phyloP scores from a whole-genome alignment of 306 rosid species.

The Lupinus albus region DNA sequence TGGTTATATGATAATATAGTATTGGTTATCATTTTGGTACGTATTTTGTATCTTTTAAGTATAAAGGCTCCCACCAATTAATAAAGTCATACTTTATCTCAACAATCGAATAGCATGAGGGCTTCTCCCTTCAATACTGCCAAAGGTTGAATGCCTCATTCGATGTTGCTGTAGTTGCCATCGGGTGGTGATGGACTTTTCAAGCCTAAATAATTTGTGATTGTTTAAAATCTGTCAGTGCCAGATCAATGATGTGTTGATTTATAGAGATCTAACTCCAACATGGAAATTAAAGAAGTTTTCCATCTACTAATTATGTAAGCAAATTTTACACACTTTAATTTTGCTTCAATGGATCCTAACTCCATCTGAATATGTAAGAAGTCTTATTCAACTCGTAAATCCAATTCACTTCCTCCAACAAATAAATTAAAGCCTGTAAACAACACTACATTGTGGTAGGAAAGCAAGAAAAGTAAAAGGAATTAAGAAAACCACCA shows the following conservation, averaged over 20 bases:
- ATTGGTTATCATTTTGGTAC: no score
- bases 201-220: conserved; percentile 57
- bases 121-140: conserved; percentile 76
- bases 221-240: conserved; percentile 53
- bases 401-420: conserved; percentile 33
- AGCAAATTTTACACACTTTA: background rate
- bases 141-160: conserved; percentile 49
- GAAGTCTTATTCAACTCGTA: background rate
- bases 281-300: conserved; percentile 50
- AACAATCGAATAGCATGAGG: conserved; percentile 77
- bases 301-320: conserved; percentile 34
- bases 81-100: no score
- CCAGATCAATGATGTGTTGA: conserved; percentile 50
- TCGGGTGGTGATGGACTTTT: conserved; percentile 55
- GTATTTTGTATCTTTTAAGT: no score
- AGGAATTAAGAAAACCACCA: conserved; percentile 28
- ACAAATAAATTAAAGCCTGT: conserved; percentile 31
- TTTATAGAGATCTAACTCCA: conserved; percentile 63
- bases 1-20: no score
- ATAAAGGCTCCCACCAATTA: no score
- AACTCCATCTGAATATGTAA: conserved; percentile 14
- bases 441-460: conserved; percentile 9
- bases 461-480: conserved; percentile 29
- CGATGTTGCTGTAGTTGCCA: conserved; percentile 26
- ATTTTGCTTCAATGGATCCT: background rate